Evolutionary conservation across 495 filamentous ascomycete species (phyloP), one percentile per base, ranked within the genome.

Genomic region (Coniosporium apollinis): DNA sequence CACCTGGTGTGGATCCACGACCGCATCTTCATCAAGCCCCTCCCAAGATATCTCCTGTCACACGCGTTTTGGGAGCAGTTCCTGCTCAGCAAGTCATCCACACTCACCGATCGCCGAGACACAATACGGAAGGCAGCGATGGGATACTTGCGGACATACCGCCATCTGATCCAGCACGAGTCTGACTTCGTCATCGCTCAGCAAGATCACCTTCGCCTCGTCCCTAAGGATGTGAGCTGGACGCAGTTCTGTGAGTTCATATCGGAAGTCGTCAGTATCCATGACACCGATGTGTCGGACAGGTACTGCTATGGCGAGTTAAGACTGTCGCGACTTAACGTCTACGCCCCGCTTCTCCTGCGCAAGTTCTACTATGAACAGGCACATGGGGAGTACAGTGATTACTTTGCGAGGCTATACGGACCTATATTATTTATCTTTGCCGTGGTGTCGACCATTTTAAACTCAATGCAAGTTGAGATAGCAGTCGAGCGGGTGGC

Each of bases 1-100:
- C 70, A 76, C 38, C 58, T 74, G 0, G 54, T 73, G 16, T 76
- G 67, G 72, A 38, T 45, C 34, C 38, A 67, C 21, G 43, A 62
- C 17, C 38, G 46, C 4, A 61, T 73, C 22, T 71, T 57, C 45
- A 47, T 74, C 24, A 75, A 73, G 32, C 71, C 70, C 3, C 34
- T 75, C 0, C 70, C 69, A 0, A 13, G 20, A 5, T 73, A 59
- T 41, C 55, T 74, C 1, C 54, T 62, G 17, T 52, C 46, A 1
- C 29, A 51, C 13, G 49, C 36, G 2, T 69, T 74, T 40, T 74
- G 67, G 62, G 3, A 36, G 11, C 1, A 24, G 0, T 38, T 51
- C 30, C 42, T 66, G 1, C 34, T 38, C 26, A 16, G 22, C 21
- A 10, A 5, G 14, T 17, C 13, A 7, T 13, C 41, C 8, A 19